Conservation (phyloP, 2,329 filamentous ascomycete species). For the Talaromyces piceae region DNA sequence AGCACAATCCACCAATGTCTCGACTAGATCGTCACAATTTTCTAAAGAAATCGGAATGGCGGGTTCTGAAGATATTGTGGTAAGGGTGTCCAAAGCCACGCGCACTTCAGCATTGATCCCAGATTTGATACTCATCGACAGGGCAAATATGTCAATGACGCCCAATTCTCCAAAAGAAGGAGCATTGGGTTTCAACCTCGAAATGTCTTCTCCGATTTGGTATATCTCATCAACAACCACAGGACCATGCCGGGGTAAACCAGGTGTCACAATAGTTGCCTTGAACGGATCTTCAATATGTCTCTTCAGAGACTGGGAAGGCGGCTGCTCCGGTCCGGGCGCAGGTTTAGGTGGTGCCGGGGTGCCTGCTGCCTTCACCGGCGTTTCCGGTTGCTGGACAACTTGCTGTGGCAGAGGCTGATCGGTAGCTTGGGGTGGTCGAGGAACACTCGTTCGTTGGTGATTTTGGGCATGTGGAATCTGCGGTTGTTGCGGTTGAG, state of each 20-base stretch:
- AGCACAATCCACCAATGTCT: constrained; percentile 81
- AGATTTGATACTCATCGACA: constrained; percentile 83
- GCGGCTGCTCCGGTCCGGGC: constrained; percentile 23
- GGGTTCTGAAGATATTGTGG: constrained; percentile 59
- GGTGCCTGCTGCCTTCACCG: constrained; percentile 20
- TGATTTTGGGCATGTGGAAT: constrained; percentile 12
- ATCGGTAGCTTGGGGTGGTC: constrained; percentile 27
- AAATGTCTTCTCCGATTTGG: constrained; percentile 59
- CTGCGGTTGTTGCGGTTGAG: constrained; percentile 9
- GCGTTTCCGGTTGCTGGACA: constrained; percentile 23
- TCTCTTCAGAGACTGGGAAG: constrained; percentile 27
- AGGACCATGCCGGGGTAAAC: constrained; percentile 60
- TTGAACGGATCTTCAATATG: constrained; percentile 41
- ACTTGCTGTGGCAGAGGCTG: constrained; percentile 20
- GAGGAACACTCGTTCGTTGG: constrained; percentile 25
- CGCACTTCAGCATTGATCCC: constrained; percentile 87
- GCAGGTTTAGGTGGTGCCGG: constrained; percentile 23
- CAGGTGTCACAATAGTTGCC: constrained; percentile 38
- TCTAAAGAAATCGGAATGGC: constrained; percentile 60
- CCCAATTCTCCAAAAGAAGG: constrained; percentile 72
- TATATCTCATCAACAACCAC: constrained; percentile 60
- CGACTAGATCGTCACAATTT: constrained; percentile 79
- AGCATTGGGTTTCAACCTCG: constrained; percentile 63
- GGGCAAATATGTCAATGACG: constrained; percentile 78
- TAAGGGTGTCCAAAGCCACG: constrained; percentile 76